Conservation (phyloP, 2,329 filamentous ascomycete species). For the Beauveria pseudobassiana region DNA sequence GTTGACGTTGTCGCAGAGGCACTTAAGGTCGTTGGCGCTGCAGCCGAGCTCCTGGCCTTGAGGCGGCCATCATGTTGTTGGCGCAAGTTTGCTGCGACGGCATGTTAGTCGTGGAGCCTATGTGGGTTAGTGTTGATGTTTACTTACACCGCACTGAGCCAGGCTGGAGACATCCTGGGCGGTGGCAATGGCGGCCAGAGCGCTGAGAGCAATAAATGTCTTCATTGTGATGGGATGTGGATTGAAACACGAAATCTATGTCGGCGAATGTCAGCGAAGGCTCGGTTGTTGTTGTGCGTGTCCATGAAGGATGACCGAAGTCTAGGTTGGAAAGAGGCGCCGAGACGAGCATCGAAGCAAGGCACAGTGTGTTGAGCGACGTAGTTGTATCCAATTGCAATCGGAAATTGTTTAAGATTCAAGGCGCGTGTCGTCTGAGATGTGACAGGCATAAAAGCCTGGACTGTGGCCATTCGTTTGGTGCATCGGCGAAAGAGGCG, state of each 20-base stretch:
- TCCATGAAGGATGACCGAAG: neutral
- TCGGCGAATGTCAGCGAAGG: conserved; percentile 16
- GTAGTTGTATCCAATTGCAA: neutral
- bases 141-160: conserved; percentile 47
- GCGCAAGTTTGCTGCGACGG: conserved; percentile 39
- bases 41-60: conserved; percentile 41
- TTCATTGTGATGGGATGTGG: conserved; percentile 40
- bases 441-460: neutral
- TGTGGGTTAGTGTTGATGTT: neutral
- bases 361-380: neutral
- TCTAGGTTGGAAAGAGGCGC: too few relatives aligned
- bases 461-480: neutral
- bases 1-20: conserved; percentile 40
- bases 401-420: neutral
- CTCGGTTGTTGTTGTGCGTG: neutral
- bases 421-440: neutral
- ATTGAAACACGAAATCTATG: conserved; percentile 10
- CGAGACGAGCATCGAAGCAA: neutral
- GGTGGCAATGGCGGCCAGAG: conserved; percentile 31
- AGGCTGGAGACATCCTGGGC: conserved; percentile 36
- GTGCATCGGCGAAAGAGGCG: neutral
- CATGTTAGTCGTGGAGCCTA: conserved; percentile 8
- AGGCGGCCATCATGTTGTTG: conserved; percentile 40
- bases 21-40: conserved; percentile 30
- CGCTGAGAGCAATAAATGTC: conserved; percentile 35